These are phyloP conservation scores for Amanita rubescens DNA, from an alignment of 768 basidiomycete species.

Conservation along the genomic window DNA sequence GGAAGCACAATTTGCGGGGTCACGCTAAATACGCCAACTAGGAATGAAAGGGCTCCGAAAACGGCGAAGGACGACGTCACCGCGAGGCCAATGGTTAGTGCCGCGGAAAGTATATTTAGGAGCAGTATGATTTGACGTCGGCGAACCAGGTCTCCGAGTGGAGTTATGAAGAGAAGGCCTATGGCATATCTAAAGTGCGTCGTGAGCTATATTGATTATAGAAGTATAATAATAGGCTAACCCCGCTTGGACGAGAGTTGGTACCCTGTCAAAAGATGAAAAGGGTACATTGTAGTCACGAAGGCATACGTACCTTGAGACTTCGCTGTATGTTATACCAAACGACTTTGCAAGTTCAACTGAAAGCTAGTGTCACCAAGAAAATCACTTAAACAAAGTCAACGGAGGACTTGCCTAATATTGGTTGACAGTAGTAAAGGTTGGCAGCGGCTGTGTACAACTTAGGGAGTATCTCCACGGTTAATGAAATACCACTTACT, in stretches of 20 bases:
- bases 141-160: constrained; percentile 77
- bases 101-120: constrained; percentile 43
- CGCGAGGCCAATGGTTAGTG: constrained; percentile 66
- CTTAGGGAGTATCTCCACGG: not conserved
- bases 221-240: constrained; percentile 19
- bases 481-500: constrained; percentile 24
- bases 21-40: constrained; percentile 66
- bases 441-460: constrained; percentile 53
- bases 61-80: constrained; percentile 49
- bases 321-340: constrained; percentile 28
- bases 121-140: constrained; percentile 62
- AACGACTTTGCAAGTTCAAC: constrained; percentile 36
- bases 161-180: constrained; percentile 69
- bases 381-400: not conserved
- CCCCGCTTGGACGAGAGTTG: constrained; percentile 65
- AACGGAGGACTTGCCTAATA: constrained; percentile 46
- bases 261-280: constrained; percentile 34
- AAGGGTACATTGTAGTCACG: constrained; percentile 16
- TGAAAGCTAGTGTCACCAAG: constrained; percentile 12
- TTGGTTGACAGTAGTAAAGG: constrained; percentile 77
- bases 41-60: constrained; percentile 63
- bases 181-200: constrained; percentile 47
- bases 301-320: constrained; percentile 27
- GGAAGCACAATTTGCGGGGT: constrained; percentile 73
- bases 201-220: not conserved